These are phyloP conservation scores for Trichoderma sp. DNA, from an alignment of 2,329 filamentous ascomycete genomes.

Conservation along the genomic window DNA sequence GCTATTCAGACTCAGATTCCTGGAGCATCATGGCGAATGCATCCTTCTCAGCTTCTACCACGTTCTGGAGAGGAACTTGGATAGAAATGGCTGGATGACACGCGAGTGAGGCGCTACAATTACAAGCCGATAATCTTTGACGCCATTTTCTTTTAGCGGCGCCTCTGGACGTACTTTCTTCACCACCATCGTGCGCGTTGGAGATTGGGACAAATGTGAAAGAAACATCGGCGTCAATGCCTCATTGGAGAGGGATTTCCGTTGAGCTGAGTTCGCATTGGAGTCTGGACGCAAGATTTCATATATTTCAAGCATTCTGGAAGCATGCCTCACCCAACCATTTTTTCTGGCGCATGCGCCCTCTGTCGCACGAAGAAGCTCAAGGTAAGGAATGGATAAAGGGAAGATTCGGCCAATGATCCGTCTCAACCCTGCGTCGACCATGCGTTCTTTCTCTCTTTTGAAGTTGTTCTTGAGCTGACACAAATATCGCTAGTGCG, in stretches of 20 bases:
- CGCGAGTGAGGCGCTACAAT: neutral
- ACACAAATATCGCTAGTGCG: neutral
- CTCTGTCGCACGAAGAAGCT: slow-evolving; percentile 21
- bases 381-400: neutral
- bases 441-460: neutral
- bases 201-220: neutral
- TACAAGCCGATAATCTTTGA: neutral
- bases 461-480: neutral
- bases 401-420: neutral
- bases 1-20: slow-evolving; percentile 11
- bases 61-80: neutral
- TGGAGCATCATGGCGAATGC: neutral
- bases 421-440: neutral
- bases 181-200: neutral
- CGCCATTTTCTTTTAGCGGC: neutral
- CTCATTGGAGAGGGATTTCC: neutral
- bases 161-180: neutral
- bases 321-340: slow-evolving; percentile 20
- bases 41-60: neutral
- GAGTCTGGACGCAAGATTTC: neutral
- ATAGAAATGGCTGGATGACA: neutral
- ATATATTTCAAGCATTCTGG: neutral
- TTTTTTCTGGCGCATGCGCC: slow-evolving; percentile 23
- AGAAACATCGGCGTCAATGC: too few species aligned
- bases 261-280: neutral